Conservation (phyloP, 768 basidiomycete species). For the Boletus vermiculosoides region DNA sequence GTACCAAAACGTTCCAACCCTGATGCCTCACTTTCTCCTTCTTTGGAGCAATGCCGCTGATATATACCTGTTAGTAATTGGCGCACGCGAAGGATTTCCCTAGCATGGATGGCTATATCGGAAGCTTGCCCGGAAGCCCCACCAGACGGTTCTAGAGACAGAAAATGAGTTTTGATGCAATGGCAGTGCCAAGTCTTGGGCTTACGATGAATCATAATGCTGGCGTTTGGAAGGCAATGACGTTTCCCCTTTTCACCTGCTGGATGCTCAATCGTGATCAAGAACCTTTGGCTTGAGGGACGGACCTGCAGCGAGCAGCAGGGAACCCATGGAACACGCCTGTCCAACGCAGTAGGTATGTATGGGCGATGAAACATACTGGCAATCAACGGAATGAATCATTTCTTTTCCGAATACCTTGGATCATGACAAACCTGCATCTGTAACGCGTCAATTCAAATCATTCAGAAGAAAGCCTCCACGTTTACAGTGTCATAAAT, state of each 20-base stretch:
- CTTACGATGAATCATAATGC: conserved; percentile 98
- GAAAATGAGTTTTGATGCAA: conserved; percentile 9
- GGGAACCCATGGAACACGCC: conserved; percentile 94
- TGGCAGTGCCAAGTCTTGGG: conserved; percentile 1
- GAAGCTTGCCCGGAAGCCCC: conserved; percentile 94
- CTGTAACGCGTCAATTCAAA: conserved; percentile 38
- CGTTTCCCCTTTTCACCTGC: conserved; percentile 83
- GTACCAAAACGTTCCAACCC: conserved; percentile 78
- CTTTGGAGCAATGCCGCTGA: conserved; percentile 75
- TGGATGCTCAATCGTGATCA: conserved; percentile 12
- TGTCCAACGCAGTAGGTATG: conserved; percentile 96
- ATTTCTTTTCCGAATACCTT: conserved; percentile 10
- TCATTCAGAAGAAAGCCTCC: conserved; percentile 3
- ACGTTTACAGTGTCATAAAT: conserved; percentile 91
- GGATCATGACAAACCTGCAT: conserved; percentile 58
- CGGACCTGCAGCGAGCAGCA: conserved; percentile 80
- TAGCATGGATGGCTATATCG: conserved; percentile 97
- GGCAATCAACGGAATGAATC: conserved; percentile 26
- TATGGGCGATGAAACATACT: conserved; percentile 93
- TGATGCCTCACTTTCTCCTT: conserved; percentile 59
- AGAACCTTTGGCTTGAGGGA: conserved; percentile 9
- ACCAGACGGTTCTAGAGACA: conserved; percentile 81
- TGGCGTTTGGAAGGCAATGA: conserved; percentile 88
- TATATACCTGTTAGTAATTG: conserved; percentile 85
- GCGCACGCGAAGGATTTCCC: conserved; percentile 90